Evolutionary conservation across 2,329 filamentous ascomycete genomes (phyloP).

Genomic region (Cryphonectria nitschkei): DNA sequence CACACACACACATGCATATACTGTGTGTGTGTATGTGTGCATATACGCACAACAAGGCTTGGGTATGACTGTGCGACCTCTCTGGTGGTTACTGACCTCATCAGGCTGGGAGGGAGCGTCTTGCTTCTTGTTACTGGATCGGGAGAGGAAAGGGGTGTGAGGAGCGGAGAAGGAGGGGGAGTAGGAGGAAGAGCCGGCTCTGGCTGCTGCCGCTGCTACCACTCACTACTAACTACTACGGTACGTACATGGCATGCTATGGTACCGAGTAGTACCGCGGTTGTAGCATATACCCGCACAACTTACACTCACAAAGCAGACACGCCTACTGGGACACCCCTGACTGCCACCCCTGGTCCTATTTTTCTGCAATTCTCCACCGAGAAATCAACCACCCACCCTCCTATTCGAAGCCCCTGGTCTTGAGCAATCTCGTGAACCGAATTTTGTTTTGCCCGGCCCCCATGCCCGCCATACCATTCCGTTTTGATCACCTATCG

Average conservation of each 20-base stretch:
- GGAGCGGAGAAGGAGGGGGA: background rate
- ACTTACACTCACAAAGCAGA: conserved; percentile 1
- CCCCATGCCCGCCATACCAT: conserved; percentile 43
- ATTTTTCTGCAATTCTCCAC: conserved; percentile 23
- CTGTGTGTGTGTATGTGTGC: background rate
- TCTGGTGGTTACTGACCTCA: conserved; percentile 18
- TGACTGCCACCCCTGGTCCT: conserved; percentile 23
- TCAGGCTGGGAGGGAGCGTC: conserved; percentile 15
- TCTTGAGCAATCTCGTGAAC: conserved; percentile 52
- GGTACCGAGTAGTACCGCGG: background rate
- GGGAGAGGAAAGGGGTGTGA: too few relatives aligned
- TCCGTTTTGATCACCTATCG: conserved; percentile 44
- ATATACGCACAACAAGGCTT: conserved; percentile 17
- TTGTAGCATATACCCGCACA: background rate
- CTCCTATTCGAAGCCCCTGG: conserved; percentile 34
- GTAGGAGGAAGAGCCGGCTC: conserved; percentile 18
- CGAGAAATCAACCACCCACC: conserved; percentile 27
- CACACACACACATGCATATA: background rate
- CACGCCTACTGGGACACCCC: conserved; percentile 20
- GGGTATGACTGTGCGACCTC: conserved; percentile 16
- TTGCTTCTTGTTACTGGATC: conserved; percentile 16
- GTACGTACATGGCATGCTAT: background rate
- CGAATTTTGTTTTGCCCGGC: conserved; percentile 42
- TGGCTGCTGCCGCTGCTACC: conserved; percentile 10
- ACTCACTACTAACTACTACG: too few relatives aligned